Evolutionary conservation across 352 stramenopile species (phyloP), one percentile per base, ranked within the genome.

Genomic region (Phytophthora pini): DNA sequence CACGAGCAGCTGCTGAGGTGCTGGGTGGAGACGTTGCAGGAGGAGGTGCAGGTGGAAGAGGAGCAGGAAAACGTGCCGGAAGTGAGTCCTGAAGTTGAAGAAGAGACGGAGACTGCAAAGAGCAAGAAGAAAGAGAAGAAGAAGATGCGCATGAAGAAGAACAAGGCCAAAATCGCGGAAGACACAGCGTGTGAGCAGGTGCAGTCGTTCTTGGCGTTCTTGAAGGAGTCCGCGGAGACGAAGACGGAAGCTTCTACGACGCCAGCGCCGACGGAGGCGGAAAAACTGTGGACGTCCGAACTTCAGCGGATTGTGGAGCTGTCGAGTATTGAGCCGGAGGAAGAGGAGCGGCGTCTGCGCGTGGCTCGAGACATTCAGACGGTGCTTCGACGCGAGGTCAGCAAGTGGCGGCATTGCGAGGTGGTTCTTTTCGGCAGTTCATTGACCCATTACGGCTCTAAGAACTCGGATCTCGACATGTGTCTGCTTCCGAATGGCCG

Each of bases 351-450:
- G 24, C 80, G 81, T 44, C 34, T 77, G 6, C 32, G 48, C 5
- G 67, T 90, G 9, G 74, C 80, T 5, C 55, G 54, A 3, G 67
- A 85, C n/a, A 71, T 92, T 44, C 64, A 90, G 61, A 64, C 58
- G 2, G 32, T 78, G 10, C 65, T 90, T 24, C 77, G 71, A 34
- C 66, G 54, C 1, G 56, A 84, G n/a, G 54, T 78, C 24, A 73
- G 45, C 52, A 82, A 87, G 46, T 89, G 82, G 79, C 76, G 68
- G 0, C 55, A 77, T 17, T 84, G 76, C 29, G 56, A 87, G 11
- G 50, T 93, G 11, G 46, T 82, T 56, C 73, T 90, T 5, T 95
- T 91, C 46, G 87, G 87, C 49, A 95, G 87, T 32, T 95, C 87
- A 1, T 51, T 92, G 51, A 93, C 85, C 41, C 85, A 77, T 46